Percentiles rank a stretch among this genome's conserved stretches.
These are phyloP conservation scores for Phytophthora ramorum DNA, from an alignment of 352 stramenopile genomes.

Conservation along the genomic window DNA sequence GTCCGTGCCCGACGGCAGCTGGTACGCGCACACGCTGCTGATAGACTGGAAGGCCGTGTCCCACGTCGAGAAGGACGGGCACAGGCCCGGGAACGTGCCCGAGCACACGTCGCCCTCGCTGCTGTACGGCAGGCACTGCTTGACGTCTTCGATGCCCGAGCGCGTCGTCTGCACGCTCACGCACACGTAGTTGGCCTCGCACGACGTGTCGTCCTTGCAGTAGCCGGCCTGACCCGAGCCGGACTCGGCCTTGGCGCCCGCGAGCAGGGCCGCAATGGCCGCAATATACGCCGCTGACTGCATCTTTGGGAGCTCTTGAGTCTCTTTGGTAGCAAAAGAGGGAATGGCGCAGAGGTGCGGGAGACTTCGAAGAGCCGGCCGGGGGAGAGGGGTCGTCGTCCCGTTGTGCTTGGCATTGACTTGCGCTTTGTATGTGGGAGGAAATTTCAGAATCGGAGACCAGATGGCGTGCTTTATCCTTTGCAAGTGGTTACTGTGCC, in stretches of 20 bases:
- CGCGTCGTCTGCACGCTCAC: constrained; percentile 84
- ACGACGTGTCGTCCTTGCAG: constrained; percentile 66
- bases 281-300: constrained; percentile 34
- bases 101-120: constrained; percentile 63
- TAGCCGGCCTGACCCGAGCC: constrained; percentile 58
- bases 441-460: constrained; percentile 24
- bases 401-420: constrained; percentile 13
- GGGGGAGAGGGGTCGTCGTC: constrained; percentile 31
- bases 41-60: constrained; percentile 67
- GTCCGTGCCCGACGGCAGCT: constrained; percentile 51
- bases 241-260: constrained; percentile 44
- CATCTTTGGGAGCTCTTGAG: constrained; percentile 30
- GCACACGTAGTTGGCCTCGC: constrained; percentile 66
- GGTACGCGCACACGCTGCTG: constrained; percentile 72
- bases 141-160: constrained; percentile 64
- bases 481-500: too few relatives aligned
- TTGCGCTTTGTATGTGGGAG: constrained; percentile 26
- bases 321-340: constrained; percentile 48
- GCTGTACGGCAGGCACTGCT: constrained; percentile 77
- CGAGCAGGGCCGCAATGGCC: constrained; percentile 31
- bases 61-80: constrained; percentile 82
- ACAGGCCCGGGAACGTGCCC: constrained; percentile 59
- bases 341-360: constrained; percentile 34
- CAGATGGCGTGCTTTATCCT: constrained; percentile 25
- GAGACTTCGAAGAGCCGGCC: constrained; percentile 20